Conservation (phyloP, 2,329 filamentous ascomycete species). For the Penicillium sp. region DNA sequence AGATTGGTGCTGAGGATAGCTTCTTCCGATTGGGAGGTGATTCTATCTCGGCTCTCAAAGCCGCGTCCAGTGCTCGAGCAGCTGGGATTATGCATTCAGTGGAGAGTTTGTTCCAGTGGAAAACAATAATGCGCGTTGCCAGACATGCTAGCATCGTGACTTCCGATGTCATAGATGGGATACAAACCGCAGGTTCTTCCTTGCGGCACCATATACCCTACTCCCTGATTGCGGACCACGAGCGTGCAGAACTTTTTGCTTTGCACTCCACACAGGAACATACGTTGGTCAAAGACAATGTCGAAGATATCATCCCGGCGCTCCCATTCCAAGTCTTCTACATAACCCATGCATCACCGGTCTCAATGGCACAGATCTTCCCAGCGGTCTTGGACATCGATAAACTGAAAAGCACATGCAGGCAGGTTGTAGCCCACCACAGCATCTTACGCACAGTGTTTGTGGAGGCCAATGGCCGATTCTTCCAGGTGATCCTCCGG, state of each 20-base stretch:
- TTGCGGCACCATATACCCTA: background rate
- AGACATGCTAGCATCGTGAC: background rate
- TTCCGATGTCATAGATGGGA: background rate
- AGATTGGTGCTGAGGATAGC: constrained; percentile 9
- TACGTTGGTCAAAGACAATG: background rate
- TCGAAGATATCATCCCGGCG: background rate
- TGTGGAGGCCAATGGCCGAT: background rate
- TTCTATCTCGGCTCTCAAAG: constrained; percentile 12
- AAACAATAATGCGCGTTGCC: constrained; percentile 3
- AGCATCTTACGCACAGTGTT: constrained; percentile 17
- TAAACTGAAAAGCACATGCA: background rate
- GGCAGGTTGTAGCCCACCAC: background rate
- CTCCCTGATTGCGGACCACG: background rate
- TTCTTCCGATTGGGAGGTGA: constrained; percentile 16
- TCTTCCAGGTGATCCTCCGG: constrained; percentile 11
- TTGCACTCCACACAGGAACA: background rate
- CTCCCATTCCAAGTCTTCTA: background rate
- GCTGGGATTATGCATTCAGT: constrained; percentile 5
- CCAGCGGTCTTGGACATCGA: background rate
- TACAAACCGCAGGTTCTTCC: background rate
- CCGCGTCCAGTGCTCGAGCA: constrained; percentile 2
- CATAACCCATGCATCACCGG: background rate
- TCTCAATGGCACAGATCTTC: background rate
- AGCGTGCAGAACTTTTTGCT: background rate
- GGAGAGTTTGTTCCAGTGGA: constrained; percentile 7